Percentiles rank a stretch among this genome's conserved stretches.
Conservation (phyloP, 805 yeast species). For the Ogataea neopini region DNA sequence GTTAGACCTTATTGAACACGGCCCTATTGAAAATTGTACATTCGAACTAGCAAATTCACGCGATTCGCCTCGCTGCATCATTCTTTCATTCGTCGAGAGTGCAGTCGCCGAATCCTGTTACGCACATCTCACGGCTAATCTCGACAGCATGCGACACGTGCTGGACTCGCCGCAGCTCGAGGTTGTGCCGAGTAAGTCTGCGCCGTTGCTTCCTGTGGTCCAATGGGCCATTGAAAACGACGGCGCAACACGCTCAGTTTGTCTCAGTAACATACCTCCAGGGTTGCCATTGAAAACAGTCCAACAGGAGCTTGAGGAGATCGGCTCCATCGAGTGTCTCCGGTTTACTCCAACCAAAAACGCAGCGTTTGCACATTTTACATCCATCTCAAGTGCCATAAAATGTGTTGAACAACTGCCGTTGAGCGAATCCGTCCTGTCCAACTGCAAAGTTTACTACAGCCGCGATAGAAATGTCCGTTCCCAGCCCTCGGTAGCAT, state of each 20-base stretch:
- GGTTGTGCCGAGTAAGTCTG: conserved; percentile 34
- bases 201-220: conserved; percentile 31
- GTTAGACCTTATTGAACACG: conserved; percentile 50
- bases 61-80: conserved; percentile 10
- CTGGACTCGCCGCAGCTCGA: conserved; percentile 41
- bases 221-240: conserved; percentile 32
- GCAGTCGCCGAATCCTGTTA: conserved; percentile 26
- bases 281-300: conserved; percentile 27
- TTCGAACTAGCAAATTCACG: conserved; percentile 33
- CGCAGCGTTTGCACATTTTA: conserved; percentile 40
- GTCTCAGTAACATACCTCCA: conserved; percentile 28
- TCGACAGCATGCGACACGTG: conserved; percentile 26
- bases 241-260: conserved; percentile 34
- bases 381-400: conserved; percentile 48
- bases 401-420: conserved; percentile 42
- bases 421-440: conserved; percentile 25
- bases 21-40: conserved; percentile 63
- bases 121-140: conserved; percentile 11
- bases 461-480: conserved; percentile 29
- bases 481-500: background rate
- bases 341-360: conserved; percentile 25
- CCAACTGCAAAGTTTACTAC: conserved; percentile 31
- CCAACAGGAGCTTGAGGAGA: conserved; percentile 35
- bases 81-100: conserved; percentile 30
- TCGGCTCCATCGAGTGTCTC: conserved; percentile 45